Evolutionary conservation across 2,329 filamentous ascomycete species (phyloP), one percentile per base, ranked within the genome.

Genomic region (Aspergillus quadricinctus): DNA sequence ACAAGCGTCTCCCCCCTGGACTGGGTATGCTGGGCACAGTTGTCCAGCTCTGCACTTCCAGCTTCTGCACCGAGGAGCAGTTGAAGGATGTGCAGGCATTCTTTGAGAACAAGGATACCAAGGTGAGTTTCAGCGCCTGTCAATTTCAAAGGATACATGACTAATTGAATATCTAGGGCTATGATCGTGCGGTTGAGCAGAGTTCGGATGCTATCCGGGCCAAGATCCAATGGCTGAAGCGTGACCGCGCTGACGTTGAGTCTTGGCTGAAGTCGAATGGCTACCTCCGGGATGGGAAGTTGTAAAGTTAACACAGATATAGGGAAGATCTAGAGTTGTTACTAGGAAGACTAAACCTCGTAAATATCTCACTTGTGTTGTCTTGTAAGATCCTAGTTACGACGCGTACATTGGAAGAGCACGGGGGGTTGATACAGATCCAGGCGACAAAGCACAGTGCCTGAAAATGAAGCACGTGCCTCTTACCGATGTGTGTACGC

Each of bases 121-220:
- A 89, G 79, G 86, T 78, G 59, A 55, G 68, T 60, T 52, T n/a
- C 27, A 27, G 27, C 19, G 40, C 8, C 43, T 31, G n/a, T 41
- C 14, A 37, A 7, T 21, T 2, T 54, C 23, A 17, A 3, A n/a
- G 14, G 19, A 52, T 48, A 14, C 25, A 25, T 52, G 23, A 58
- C 62, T 67, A 57, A 66, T 49, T 28, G 37, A 21, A 48, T 55
- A 29, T 29, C 46, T 59, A 81, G 74, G 84, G 91, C 46, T 97
- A 91, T 68, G 90, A 96, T 69, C 87, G 92, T 71, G 87, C 89
- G 50, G 79, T 97, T 56, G 90, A 91, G n/a, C 93, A 97, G 80
- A 93, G 88, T 72, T 82, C 88, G 64, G 93, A 97, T 72, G 82
- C 87, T 3, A 88, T 97, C 67, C 84, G 84, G 59, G 92, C 92